Percentiles rank a stretch among this genome's conserved stretches.
phyloP scores from a whole-genome alignment of 2,329 filamentous ascomycete genomes.

The Pseudogymnoascus sp. region DNA sequence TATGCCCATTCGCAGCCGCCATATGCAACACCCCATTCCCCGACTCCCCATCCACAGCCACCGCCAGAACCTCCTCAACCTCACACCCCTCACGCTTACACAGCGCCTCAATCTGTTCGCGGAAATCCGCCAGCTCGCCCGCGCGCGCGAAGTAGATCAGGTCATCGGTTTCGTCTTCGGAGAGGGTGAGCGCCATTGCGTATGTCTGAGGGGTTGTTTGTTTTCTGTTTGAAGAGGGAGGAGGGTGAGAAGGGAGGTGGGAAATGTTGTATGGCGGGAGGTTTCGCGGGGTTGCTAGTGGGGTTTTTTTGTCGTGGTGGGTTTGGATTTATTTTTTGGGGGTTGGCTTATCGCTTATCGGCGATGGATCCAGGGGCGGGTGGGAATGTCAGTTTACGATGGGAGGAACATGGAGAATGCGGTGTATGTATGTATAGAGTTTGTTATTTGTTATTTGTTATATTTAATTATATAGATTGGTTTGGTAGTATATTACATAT shows the following conservation, averaged over 20 bases:
- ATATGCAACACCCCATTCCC: constrained; percentile 81
- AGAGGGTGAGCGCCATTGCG: constrained; percentile 36
- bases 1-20: constrained; percentile 82
- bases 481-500: constrained; percentile 1
- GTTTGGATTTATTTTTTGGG: neutral
- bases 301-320: constrained; percentile 4
- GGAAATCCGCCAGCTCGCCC: constrained; percentile 65
- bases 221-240: neutral
- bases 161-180: constrained; percentile 80
- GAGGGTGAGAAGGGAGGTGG: neutral
- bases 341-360: neutral
- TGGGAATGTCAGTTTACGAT: neutral
- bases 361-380: neutral
- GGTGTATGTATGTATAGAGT: neutral
- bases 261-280: neutral
- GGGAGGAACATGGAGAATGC: neutral
- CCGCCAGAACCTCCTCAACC: constrained; percentile 55
- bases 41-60: constrained; percentile 64
- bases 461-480: neutral
- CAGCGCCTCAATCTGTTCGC: constrained; percentile 47
- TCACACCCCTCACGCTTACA: constrained; percentile 46
- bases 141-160: constrained; percentile 78
- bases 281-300: constrained; percentile 1
- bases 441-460: neutral
- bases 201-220: neutral